These are phyloP conservation scores for Kodamaea arcana DNA, from an alignment of 1,139 yeast genomes.

Conservation along the genomic window DNA sequence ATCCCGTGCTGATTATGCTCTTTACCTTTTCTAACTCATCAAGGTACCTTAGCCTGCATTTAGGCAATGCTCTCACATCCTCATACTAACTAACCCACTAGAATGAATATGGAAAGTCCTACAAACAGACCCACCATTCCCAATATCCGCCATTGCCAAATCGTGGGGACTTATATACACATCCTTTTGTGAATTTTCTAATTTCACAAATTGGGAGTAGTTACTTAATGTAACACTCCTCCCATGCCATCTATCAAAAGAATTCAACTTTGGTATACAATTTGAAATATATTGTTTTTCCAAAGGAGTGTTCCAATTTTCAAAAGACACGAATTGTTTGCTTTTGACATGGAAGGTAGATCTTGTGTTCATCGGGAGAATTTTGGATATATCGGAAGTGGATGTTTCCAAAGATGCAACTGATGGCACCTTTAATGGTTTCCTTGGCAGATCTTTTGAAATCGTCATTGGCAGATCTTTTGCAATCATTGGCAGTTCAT, in stretches of 20 bases:
- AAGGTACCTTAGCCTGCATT: no score
- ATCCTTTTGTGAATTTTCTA: constrained; percentile 5
- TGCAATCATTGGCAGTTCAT: background rate
- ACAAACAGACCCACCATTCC: constrained; percentile 11
- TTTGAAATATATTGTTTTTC: constrained; percentile 38
- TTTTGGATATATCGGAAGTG: background rate
- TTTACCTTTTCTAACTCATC: no score
- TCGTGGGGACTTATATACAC: constrained; percentile 18
- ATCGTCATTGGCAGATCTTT: no score
- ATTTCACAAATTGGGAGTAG: constrained; percentile 13
- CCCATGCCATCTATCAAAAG: constrained; percentile 40
- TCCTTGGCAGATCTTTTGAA: no score
- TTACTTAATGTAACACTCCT: constrained; percentile 30
- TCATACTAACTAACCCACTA: constrained; percentile 31
- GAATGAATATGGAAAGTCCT: constrained; percentile 28
- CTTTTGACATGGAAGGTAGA: constrained; percentile 14
- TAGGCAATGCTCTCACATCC: no score
- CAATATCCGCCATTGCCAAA: constrained; percentile 15
- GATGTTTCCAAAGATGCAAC: background rate
- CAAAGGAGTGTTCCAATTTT: constrained; percentile 22
- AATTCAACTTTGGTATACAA: constrained; percentile 38
- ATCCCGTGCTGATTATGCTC: no score
- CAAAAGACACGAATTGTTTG: constrained; percentile 19
- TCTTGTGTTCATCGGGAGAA: background rate
- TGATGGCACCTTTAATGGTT: no score